Base-by-base conservation (phyloP, 2,329 filamentous ascomycete genomes). In the Colletotrichum tropicicola region DNA sequence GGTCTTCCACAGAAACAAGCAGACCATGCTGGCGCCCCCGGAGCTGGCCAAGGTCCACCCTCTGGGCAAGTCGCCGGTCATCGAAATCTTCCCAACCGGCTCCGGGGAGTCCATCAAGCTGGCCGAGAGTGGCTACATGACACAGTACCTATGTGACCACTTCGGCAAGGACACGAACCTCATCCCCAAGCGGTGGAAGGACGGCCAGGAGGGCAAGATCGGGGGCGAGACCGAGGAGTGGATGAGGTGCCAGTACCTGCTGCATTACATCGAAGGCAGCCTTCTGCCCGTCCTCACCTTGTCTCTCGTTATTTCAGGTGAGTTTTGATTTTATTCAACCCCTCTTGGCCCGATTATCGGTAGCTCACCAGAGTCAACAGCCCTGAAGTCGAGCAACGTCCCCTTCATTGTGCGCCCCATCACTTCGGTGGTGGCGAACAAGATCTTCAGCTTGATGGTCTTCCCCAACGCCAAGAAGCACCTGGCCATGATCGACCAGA, bases 251-350 rank as follows among this genome's bases (percentile, higher is more conserved):
- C 82, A 85, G 73, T 92, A 93, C 74, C 88, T 88, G 69, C 87
- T 97, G 83, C 91, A 97, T 75, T 98, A 94, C 77, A 85, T 88
- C 5, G 95, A 98, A 79, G 95, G 94, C 10, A 92, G 87, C 66
- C 79, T 98, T 66, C 96, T 97, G 90, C 86, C 88, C 0, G 81
- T 89, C 49, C 75, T 96, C 67, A 78, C 94, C 1, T 77, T 92
- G 66, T 79, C 83, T 13, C 73, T 96, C 15, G 78, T 97, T 25
- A 80, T 91, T 12, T 73, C 72, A 4, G 75, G 83, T 85, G 73
- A 62, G 81, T 78, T n/a, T n/a, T n/a, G n/a, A n/a, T n/a, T n/a
- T n/a, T n/a, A n/a, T n/a, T n/a, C n/a, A n/a, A n/a, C n/a, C n/a
- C n/a, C n/a, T n/a, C n/a, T n/a, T n/a, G n/a, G n/a, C n/a, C n/a